These are phyloP conservation scores for Pyronema omphalodes DNA, from an alignment of 495 filamentous ascomycete genomes.

Conservation along the genomic window DNA sequence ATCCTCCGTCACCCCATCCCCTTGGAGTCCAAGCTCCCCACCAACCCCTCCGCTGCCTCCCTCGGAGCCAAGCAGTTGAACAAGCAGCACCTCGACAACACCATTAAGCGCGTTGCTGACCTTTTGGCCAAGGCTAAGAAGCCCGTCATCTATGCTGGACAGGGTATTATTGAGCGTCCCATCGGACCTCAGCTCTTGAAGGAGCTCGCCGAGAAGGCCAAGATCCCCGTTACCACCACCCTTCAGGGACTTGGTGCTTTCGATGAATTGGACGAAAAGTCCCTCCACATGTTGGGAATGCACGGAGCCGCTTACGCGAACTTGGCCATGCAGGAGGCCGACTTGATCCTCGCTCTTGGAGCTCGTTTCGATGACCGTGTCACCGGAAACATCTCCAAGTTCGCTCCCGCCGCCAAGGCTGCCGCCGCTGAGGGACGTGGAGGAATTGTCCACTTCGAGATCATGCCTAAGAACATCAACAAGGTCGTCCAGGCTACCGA, in stretches of 20 bases:
- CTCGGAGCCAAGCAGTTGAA: slow-evolving; percentile 42
- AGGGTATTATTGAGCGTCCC: slow-evolving; percentile 45
- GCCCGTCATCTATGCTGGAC: slow-evolving; percentile 58
- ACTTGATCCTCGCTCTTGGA: slow-evolving; percentile 60
- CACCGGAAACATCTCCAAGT: slow-evolving; percentile 43
- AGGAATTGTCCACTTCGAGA: slow-evolving; percentile 66
- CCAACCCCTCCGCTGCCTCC: slow-evolving; percentile 50
- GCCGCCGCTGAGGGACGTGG: slow-evolving; percentile 52
- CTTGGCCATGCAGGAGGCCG: slow-evolving; percentile 60
- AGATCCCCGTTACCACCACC: slow-evolving; percentile 60
- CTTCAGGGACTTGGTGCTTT: slow-evolving; percentile 62
- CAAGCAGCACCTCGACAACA: slow-evolving; percentile 38
- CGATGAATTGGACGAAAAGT: slow-evolving; percentile 58
- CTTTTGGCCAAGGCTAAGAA: slow-evolving; percentile 59
- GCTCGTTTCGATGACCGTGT: slow-evolving; percentile 66
- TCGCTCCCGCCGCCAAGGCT: slow-evolving; percentile 47
- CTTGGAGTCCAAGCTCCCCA: slow-evolving; percentile 41
- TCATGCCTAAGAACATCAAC: slow-evolving; percentile 77
- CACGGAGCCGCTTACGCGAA: slow-evolving; percentile 66
- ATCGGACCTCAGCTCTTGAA: slow-evolving; percentile 48
- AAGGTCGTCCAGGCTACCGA: slow-evolving; percentile 71
- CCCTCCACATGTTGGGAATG: slow-evolving; percentile 70
- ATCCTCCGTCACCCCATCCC: slow-evolving; percentile 51
- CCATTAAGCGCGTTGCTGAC: slow-evolving; percentile 43
- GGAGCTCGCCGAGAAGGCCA: slow-evolving; percentile 51